Evolutionary conservation across 305 asterid species (phyloP).

Genomic region (Fraxinus baroniana): DNA sequence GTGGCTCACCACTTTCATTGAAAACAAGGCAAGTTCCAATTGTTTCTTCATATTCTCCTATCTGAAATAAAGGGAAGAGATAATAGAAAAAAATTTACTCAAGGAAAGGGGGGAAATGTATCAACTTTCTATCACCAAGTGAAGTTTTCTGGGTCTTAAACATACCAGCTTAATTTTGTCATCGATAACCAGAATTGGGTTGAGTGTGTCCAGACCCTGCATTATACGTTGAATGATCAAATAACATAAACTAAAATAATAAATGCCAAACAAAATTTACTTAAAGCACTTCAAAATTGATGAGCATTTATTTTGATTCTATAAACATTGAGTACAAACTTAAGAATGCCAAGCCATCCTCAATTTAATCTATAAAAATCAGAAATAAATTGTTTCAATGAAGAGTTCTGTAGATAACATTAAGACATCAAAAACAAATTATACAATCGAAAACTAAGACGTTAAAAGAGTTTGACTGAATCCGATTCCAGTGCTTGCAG

Average conservation of each 20-base stretch:
- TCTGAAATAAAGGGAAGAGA: slow-evolving; percentile 35
- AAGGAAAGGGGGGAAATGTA: background rate
- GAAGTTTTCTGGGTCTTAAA: background rate
- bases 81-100: no score
- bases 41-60: slow-evolving; percentile 81
- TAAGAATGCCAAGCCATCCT: slow-evolving; percentile 4
- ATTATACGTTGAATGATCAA: slow-evolving; percentile 14
- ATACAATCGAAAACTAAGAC: background rate
- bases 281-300: background rate
- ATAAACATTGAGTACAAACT: background rate
- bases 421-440: background rate
- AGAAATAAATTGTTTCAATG: background rate
- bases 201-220: slow-evolving; percentile 82
- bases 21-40: slow-evolving; percentile 76
- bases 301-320: background rate
- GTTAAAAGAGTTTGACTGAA: background rate
- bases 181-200: slow-evolving; percentile 70
- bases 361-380: background rate
- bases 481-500: background rate
- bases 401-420: background rate
- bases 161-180: slow-evolving; percentile 76
- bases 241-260: background rate
- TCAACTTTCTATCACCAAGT: background rate
- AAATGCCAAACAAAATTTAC: background rate
- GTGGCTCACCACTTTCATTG: slow-evolving; percentile 61